phyloP scores from a whole-genome alignment of 768 basidiomycete genomes.

The Suillus plorans region DNA sequence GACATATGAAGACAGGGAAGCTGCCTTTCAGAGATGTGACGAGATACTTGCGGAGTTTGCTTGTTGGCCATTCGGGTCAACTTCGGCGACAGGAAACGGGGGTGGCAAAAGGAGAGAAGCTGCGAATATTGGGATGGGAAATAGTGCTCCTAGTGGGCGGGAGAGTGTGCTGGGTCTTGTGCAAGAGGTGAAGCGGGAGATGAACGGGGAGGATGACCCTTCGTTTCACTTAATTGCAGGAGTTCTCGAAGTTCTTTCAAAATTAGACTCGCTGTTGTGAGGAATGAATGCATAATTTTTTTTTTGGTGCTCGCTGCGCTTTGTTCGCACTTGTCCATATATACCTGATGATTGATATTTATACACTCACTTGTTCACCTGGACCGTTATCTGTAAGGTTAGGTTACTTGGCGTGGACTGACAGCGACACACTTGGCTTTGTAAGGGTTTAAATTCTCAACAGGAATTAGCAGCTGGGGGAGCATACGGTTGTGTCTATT shows the following conservation, averaged over 20 bases:
- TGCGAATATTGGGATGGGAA: conserved; percentile 56
- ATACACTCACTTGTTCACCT: too few species aligned
- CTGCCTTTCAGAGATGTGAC: conserved; percentile 90
- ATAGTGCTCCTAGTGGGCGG: conserved; percentile 49
- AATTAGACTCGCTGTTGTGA: conserved; percentile 71
- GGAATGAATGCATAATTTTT: neutral
- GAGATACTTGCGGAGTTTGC: conserved; percentile 92
- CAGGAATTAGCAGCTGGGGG: neutral
- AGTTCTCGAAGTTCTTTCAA: conserved; percentile 89
- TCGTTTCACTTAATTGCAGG: conserved; percentile 91
- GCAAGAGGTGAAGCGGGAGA: conserved; percentile 72
- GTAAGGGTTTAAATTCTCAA: neutral
- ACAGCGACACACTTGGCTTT: neutral
- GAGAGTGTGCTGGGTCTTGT: conserved; percentile 76
- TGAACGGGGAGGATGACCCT: conserved; percentile 71
- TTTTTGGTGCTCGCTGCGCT: neutral
- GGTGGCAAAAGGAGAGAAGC: conserved; percentile 42
- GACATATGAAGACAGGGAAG: conserved; percentile 91
- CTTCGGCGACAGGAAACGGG: conserved; percentile 31
- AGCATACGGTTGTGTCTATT: neutral
- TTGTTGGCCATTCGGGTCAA: conserved; percentile 80
- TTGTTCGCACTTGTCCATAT: neutral
- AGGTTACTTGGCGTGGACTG: neutral
- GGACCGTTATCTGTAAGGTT: too few species aligned
- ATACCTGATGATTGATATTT: neutral